Conservation (phyloP, 2,329 filamentous ascomycete genomes). For the Bipolaris gigantea region DNA sequence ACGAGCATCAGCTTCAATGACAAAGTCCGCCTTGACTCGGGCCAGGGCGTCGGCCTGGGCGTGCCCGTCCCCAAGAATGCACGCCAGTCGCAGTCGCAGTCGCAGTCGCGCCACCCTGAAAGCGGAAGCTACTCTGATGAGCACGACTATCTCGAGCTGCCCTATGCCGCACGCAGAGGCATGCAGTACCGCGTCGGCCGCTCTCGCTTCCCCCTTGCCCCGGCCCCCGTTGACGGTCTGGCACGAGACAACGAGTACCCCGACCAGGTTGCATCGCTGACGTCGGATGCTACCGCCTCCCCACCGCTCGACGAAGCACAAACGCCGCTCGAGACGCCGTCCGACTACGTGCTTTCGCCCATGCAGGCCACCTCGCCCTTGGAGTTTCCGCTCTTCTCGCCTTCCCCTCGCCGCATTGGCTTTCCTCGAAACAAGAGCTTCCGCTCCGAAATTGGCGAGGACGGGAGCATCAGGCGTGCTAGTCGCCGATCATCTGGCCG, state of each 20-base stretch:
- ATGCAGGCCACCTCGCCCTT: slow-evolving; percentile 39
- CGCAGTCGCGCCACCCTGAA: slow-evolving; percentile 22
- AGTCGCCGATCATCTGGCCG: slow-evolving; percentile 50
- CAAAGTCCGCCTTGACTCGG: slow-evolving; percentile 46
- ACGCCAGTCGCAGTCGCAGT: slow-evolving; percentile 23
- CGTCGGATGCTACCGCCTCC: slow-evolving; percentile 48
- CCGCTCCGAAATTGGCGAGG: slow-evolving; percentile 36
- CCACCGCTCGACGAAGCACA: slow-evolving; percentile 43
- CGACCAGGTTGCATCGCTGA: slow-evolving; percentile 47
- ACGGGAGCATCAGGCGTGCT: slow-evolving; percentile 39
- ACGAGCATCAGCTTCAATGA: slow-evolving; percentile 48
- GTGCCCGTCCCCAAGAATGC: slow-evolving; percentile 43
- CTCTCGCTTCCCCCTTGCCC: slow-evolving; percentile 41
- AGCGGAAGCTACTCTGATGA: slow-evolving; percentile 38
- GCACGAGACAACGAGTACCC: slow-evolving; percentile 30
- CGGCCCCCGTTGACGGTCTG: slow-evolving; percentile 40
- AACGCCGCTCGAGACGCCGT: slow-evolving; percentile 42
- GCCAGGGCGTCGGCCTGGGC: slow-evolving; percentile 43
- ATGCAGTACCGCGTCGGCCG: slow-evolving; percentile 30
- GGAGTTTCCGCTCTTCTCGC: slow-evolving; percentile 38
- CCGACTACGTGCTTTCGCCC: slow-evolving; percentile 43
- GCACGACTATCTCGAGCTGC: slow-evolving; percentile 38
- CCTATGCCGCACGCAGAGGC: slow-evolving; percentile 27
- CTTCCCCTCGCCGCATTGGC: slow-evolving; percentile 28
- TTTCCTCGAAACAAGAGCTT: slow-evolving; percentile 39